Base-by-base conservation (phyloP, 108 stramenopile genomes). In the Licmophora abbreviata region DNA sequence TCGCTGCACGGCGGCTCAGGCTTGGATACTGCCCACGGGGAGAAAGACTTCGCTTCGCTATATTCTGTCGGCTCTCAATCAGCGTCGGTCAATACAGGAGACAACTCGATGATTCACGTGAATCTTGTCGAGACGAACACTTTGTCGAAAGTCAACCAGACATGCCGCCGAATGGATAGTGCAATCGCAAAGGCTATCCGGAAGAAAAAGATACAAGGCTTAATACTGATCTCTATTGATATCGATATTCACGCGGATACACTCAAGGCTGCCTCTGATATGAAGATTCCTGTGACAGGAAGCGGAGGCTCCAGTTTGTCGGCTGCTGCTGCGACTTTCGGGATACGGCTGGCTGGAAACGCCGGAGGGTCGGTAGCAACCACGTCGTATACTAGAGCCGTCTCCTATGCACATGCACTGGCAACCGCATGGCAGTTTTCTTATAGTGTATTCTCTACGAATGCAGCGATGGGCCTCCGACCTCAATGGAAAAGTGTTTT, bases 301-400 rank as follows among this genome's bases (percentile, higher is more conserved):
- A 80, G 69, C 11, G 83, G 83, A 4, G 83, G 83, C 25, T 68
- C 76, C 26, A 73, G 72, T 35, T 48, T 83, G 26, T 54, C 76
- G n/a, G 31, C 43, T 27, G 64, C 73, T 15, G 56, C 68, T 5
- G 49, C 63, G 10, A 24, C 27, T 20, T 59, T 73, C 28, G 63
- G 61, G 25, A 20, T 79, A 10, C 48, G 46, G 48, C 43, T 81
- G 33, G 63, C 77, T 17, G 84, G 84, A 8, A 81, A 81, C 48
- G 63, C 79, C 15, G 77, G 80, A 9, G 84, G 84, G 37, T 73
- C 71, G 3, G 80, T 86, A 10, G 77, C 79, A 9, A 78, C 77
- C 25, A 86, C 79, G 8, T 58, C 80, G 5, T 49, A 52, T 21
- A 79, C 84, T 21, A 54, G 76, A 52, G 83, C 83, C 0, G 53